Evolutionary conservation across 768 basidiomycete genomes (phyloP), one percentile per base, ranked within the genome.

Genomic region (Punctularia strigosozonata): DNA sequence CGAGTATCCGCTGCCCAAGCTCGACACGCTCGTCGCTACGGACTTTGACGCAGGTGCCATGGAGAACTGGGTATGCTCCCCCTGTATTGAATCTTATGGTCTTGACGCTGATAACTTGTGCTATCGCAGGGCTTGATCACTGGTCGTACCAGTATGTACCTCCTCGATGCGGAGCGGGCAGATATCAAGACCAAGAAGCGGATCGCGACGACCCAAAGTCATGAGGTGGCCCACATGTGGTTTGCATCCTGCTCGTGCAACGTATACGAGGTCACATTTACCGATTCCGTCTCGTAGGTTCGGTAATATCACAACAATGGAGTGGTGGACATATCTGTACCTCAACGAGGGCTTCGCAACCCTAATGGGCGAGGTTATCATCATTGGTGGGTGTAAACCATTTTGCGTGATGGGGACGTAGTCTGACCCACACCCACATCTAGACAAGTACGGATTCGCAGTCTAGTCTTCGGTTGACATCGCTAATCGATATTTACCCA

Each of bases 31-130:
- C 12, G 86, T 89, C 71, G 90, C 78, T 4, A 73, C 72, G 38
- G 91, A 95, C 54, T 95, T 95, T 48, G 90, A 94, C 52, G 80
- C 82, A 65, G 74, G 80, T 42, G 82, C 83, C 4, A 91, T 92
- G 91, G 92, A 95, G 59, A 91, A 90, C 56, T 90, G 85, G 85
- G 74, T 68, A 50, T 37, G 28, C 30, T 3, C 35, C 3, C 6
- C 33, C 20, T 26, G 14, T 23, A 15, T 20, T 6, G 8, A 19
- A 24, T 31, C 7, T 13, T 25, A 4, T 30, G 37, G 25, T 34
- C 33, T 10, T 20, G 12, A n/a, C 33, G 28, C 28, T 4, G 17
- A n/a, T 20, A 30, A 10, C 36, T 23, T 40, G 5, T 37, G 4
- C 19, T 1, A 25, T 35, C n/a, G 44, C 53, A 71, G 74, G 88